These are phyloP conservation scores for Gracilaria vermiculophylla DNA, from an alignment of 23 red algal genomes.

Conservation along the genomic window DNA sequence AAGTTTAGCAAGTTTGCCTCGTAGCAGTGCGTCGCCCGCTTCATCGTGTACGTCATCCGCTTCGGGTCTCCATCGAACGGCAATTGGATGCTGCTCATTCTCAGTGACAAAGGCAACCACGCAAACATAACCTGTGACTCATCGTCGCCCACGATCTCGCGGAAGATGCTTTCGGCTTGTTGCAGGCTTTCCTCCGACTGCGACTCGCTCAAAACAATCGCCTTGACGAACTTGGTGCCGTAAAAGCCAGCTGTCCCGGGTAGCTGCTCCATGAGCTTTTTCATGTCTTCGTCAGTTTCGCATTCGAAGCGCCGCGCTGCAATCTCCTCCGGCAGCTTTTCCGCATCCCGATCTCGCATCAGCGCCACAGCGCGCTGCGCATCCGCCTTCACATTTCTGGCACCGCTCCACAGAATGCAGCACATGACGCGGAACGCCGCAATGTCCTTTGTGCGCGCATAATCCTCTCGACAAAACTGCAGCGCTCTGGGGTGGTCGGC, in stretches of 20 bases:
- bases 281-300: background rate
- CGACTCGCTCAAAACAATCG: background rate
- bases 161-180: background rate
- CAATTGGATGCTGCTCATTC: background rate
- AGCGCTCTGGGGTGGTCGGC: background rate
- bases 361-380: background rate
- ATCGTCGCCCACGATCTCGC: background rate
- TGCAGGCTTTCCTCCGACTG: background rate
- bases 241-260: background rate
- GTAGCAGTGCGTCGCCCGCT: background rate
- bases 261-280: background rate
- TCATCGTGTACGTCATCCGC: background rate
- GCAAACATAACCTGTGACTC: background rate
- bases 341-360: background rate
- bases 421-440: background rate
- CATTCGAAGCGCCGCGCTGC: background rate
- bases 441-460: background rate
- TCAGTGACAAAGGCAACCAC: conserved; percentile 3
- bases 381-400: background rate
- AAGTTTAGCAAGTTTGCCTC: background rate
- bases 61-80: background rate
- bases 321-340: background rate
- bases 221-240: background rate
- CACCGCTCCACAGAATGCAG: background rate
- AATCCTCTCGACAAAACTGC: background rate